These are phyloP conservation scores for Gypsophila paniculata DNA, from an alignment of 179 eudicot species.

Conservation along the genomic window DNA sequence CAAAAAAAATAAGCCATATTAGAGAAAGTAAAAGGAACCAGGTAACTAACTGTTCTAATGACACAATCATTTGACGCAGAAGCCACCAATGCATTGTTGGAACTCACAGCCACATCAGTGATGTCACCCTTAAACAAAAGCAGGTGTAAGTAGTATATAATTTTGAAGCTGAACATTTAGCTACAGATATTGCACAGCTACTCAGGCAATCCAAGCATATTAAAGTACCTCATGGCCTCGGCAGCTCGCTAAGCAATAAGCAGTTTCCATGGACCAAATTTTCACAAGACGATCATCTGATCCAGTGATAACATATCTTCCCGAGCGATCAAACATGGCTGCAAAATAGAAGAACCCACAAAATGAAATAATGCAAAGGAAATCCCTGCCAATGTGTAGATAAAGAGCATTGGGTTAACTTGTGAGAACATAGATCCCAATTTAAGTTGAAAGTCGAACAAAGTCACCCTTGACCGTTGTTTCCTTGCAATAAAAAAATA, in stretches of 20 bases:
- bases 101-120: constrained; percentile 93
- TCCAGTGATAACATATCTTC: constrained; percentile 91
- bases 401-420: neutral
- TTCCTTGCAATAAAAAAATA: too few species aligned
- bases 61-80: constrained; percentile 88
- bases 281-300: constrained; percentile 90
- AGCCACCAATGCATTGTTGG: constrained; percentile 85
- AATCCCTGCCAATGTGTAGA: neutral
- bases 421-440: neutral
- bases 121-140: constrained; percentile 70
- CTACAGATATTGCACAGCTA: neutral
- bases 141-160: constrained; percentile 19
- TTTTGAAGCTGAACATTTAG: neutral
- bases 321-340: constrained; percentile 78
- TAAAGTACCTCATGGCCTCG: constrained; percentile 91
- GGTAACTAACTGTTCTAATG: constrained; percentile 68
- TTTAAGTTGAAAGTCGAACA: too few species aligned
- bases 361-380: neutral
- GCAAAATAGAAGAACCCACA: constrained; percentile 20
- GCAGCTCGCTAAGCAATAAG: constrained; percentile 87
- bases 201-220: constrained; percentile 11
- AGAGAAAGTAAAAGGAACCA: constrained; percentile 10
- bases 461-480: too few species aligned
- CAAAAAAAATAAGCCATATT: constrained; percentile 4
- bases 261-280: constrained; percentile 96